phyloP scores from a whole-genome alignment of 306 rosid species.

The Amphicarpaea edgeworthii region DNA sequence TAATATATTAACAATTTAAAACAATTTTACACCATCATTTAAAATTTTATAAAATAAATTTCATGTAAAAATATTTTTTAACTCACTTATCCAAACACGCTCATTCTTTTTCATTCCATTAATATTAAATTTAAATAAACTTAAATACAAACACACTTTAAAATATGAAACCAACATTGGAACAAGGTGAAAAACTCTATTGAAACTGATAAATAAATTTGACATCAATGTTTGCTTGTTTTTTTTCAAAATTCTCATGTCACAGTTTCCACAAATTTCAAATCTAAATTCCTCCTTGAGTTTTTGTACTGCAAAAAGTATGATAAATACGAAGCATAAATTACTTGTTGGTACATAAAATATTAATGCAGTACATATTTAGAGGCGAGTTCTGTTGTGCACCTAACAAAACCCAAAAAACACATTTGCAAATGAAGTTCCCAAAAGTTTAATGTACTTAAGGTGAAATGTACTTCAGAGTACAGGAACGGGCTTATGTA shows the following conservation, averaged over 20 bases:
- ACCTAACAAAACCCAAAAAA: constrained; percentile 9
- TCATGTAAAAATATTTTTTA: too few species aligned
- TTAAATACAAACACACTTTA: too few species aligned
- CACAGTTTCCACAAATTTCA: constrained; percentile 6
- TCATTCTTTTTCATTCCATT: too few species aligned
- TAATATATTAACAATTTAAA: too few species aligned
- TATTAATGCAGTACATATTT: too few species aligned
- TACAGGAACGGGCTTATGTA: constrained; percentile 55
- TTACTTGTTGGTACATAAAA: constrained; percentile 51
- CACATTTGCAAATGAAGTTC: neutral
- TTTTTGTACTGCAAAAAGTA: constrained; percentile 42
- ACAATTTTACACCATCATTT: too few species aligned
- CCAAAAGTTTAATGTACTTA: neutral
- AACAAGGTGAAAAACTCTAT: too few species aligned
- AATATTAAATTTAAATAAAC: too few species aligned
- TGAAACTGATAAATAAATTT: neutral
- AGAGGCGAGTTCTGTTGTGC: constrained; percentile 20
- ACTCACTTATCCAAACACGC: too few species aligned
- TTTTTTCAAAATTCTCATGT: neutral
- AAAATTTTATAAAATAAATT: too few species aligned
- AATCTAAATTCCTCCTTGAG: constrained; percentile 21
- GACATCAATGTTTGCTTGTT: constrained; percentile 39
- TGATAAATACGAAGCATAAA: constrained; percentile 19
- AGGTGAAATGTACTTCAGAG: constrained; percentile 36
- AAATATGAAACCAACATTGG: neutral